Conservation (phyloP, 2,329 filamentous ascomycete genomes). For the Boeremia exigua region DNA sequence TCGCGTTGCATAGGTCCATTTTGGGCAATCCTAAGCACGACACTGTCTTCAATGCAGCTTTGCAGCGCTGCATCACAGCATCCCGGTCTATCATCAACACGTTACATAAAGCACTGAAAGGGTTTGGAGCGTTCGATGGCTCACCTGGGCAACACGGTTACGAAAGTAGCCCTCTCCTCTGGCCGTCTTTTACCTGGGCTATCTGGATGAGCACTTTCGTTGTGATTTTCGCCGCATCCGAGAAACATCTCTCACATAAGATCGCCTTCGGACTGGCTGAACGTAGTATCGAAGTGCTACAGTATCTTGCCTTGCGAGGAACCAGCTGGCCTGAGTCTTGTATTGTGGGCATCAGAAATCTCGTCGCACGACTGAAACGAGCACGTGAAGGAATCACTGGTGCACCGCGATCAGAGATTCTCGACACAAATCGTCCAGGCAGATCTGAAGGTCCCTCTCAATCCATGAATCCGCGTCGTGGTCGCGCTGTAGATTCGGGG, state of each 20-base stretch:
- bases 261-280: constrained; percentile 25
- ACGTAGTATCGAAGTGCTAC: constrained; percentile 26
- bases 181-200: constrained; percentile 38
- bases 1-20: constrained; percentile 31
- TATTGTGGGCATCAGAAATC: constrained; percentile 30
- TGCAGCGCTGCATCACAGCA: constrained; percentile 33
- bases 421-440: not conserved
- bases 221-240: constrained; percentile 28
- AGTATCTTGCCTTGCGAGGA: constrained; percentile 31
- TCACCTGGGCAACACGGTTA: constrained; percentile 31
- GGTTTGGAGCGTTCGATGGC: constrained; percentile 32
- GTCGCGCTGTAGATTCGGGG: too few relatives aligned
- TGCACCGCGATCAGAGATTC: not conserved
- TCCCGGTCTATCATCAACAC: constrained; percentile 35
- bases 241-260: constrained; percentile 27
- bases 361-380: constrained; percentile 19
- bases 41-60: constrained; percentile 28
- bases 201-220: constrained; percentile 37
- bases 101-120: constrained; percentile 28
- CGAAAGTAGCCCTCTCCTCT: constrained; percentile 28
- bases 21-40: constrained; percentile 30
- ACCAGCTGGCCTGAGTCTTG: constrained; percentile 37
- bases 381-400: not conserved
- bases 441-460: too few relatives aligned
- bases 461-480: too few relatives aligned